Evolutionary conservation across 1,284 basidiomycete genomes (phyloP).

Genomic region (Ustilago lituana): DNA sequence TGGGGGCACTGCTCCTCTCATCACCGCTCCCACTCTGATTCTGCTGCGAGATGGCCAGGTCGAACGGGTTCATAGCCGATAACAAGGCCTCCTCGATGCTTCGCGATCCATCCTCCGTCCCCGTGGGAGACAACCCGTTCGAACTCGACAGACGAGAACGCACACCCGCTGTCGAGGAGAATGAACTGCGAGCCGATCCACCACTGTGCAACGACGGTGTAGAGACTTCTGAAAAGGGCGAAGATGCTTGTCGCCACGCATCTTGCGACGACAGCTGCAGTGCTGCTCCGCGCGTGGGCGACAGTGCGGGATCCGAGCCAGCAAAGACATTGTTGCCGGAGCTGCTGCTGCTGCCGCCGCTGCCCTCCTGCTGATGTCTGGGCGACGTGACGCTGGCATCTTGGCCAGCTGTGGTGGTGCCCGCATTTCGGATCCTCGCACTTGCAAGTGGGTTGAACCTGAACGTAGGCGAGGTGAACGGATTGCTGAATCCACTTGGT

Average conservation of each 20-base stretch:
- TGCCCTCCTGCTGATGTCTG: constrained; percentile 2
- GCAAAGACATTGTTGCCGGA: neutral
- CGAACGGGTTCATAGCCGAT: constrained; percentile 38
- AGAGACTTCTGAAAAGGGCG: constrained; percentile 43
- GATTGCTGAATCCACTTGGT: constrained; percentile 27
- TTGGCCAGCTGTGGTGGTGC: constrained; percentile 5
- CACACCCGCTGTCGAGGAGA: constrained; percentile 31
- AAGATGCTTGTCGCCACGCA: constrained; percentile 41
- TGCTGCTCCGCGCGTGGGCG: constrained; percentile 10
- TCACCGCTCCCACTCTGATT: neutral
- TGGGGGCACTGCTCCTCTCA: neutral
- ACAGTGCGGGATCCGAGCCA: constrained; percentile 7
- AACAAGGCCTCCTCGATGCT: constrained; percentile 35
- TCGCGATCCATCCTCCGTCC: constrained; percentile 9
- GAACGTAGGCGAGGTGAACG: constrained; percentile 35
- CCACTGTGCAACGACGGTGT: constrained; percentile 35
- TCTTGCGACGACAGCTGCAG: constrained; percentile 24
- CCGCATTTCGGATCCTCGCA: constrained; percentile 5
- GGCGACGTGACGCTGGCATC: constrained; percentile 15
- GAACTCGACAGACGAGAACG: constrained; percentile 27
- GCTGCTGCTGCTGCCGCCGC: neutral
- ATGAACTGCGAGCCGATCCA: constrained; percentile 39
- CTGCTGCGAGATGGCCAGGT: constrained; percentile 30
- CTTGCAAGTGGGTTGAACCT: constrained; percentile 23
- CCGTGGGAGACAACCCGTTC: constrained; percentile 24